Base-by-base conservation (phyloP, 371 early-diverging fungal species). In the Circinella minor region DNA sequence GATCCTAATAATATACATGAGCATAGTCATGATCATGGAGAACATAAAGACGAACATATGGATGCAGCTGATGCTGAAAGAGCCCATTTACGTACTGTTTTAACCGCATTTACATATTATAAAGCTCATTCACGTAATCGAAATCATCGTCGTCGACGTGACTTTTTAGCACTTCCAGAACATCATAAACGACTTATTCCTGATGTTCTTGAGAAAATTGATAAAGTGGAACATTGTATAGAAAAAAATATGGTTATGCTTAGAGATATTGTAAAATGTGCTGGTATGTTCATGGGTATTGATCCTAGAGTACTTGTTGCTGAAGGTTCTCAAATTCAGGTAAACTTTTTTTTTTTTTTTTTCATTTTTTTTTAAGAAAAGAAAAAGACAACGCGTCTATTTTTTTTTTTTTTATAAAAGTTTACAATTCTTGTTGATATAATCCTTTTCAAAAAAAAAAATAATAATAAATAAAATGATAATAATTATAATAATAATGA, bases 61-160 rank as follows among this genome's bases (percentile, higher is more conserved):
- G 70, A 78, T 49, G 63, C 67, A 54, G 66, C 47, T 20, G 70
- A 74, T 38, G 69, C 70, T 9, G 81, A 81, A 61, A 69, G 74
- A 49, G 54, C 55, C 36, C 89, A 88, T 67, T 86, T 90, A 65
- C 77, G 81, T 34, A 90, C 90, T 55, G 90, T 93, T 15, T 73
- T 94, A 63, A 84, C 87, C 38, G 91, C 93, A 1, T 92, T 93
- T 69, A 78, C 88, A 49, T 83, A 86, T 60, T 96, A 96, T 81
- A 88, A 87, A 69, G 70, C 81, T 14, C 89, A 90, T 71, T 79
- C 91, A 1, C 81, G 92, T 27, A 85, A 87, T 36, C 80, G 86
- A 14, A 89, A 91, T 73, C 89, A 93, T 64, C 90, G 92, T 55
- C 86, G 93, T 48, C 81, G 93, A 68, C 86, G 85, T 37, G 91